phyloP scores from a whole-genome alignment of 257 asterid genomes.

The Phtheirospermum japonicum region DNA sequence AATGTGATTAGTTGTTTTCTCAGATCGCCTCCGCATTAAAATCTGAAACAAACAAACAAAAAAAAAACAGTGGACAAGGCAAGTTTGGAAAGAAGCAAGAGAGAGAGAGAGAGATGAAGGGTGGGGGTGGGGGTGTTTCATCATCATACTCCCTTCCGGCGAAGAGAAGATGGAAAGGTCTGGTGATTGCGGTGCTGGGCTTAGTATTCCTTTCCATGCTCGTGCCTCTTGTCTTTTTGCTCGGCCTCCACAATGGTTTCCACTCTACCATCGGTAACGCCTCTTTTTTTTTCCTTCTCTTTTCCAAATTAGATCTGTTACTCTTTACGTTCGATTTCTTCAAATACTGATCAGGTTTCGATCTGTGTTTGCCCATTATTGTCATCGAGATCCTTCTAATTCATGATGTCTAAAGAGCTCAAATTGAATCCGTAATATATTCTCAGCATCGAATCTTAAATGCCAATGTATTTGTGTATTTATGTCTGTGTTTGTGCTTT shows the following conservation, averaged over 20 bases:
- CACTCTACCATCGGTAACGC: slow-evolving; percentile 62
- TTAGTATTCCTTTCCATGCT: slow-evolving; percentile 92
- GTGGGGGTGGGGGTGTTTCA: slow-evolving; percentile 48
- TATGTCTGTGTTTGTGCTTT: slow-evolving; percentile 8
- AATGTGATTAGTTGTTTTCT: slow-evolving; percentile 27
- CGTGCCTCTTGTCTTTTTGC: slow-evolving; percentile 79
- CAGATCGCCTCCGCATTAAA: slow-evolving; percentile 27
- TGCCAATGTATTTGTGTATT: neutral
- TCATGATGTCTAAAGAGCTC: slow-evolving; percentile 14
- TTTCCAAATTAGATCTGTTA: slow-evolving; percentile 34
- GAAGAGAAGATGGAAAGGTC: slow-evolving; percentile 85
- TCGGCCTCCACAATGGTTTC: slow-evolving; percentile 75
- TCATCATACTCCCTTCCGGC: slow-evolving; percentile 51
- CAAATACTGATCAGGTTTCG: slow-evolving; percentile 24
- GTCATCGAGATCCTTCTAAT: neutral
- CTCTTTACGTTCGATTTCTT: slow-evolving; percentile 18
- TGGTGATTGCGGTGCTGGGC: slow-evolving; percentile 69
- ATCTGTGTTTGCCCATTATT: slow-evolving; percentile 17
- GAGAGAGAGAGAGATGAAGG: slow-evolving; percentile 46
- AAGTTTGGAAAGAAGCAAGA: slow-evolving; percentile 5
- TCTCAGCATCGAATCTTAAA: neutral
- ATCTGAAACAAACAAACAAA: neutral
- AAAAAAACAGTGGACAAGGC: slow-evolving; percentile 22
- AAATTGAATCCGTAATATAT: slow-evolving; percentile 24
- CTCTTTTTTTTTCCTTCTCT: neutral